Evolutionary conservation across 1,139 yeast genomes (phyloP), one percentile per base, ranked within the genome.

Genomic region (Blastobotrys buckinghamii): DNA sequence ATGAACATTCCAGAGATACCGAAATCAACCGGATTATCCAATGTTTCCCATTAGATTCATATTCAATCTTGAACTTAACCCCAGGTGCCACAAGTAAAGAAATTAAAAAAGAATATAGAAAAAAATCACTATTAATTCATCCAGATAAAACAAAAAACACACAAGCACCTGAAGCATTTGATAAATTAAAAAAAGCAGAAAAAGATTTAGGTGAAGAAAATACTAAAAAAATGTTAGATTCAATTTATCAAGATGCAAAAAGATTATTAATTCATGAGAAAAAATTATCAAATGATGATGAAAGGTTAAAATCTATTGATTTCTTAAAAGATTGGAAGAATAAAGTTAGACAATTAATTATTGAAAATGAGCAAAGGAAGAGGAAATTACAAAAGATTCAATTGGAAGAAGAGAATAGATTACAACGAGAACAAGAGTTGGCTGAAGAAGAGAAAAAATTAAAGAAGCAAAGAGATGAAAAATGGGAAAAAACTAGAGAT

Each of bases 401-500:
- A 48, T 67, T 70, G 66, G 69, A 79, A 72, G 66, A 68, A 54
- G 65, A 74, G 58, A 65, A 66, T 42, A 68, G 72, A 27, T 60
- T 67, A 49, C 67, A 70, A 49, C 63, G 70, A 40, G 67, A 69
- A 50, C 52, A 56, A 34, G 67, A 73, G 59, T 59, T 70, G 63
- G 56, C 71, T 62, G 50, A 63, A 55, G 63, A 68, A 57, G 75
- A 74, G 54, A 59, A 72, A 47, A 68, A 71, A 44, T 55, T 64
- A 38, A 70, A 72, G 53, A 65, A 67, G 44, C 69, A 74, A 50
- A 55, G 70, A 53, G 77, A 76, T 40, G 64, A 72, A 49, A 70
- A 71, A 30, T 83, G 90, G 90, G 89, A 82, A 58, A 78, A 76
- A 48, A 74, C 73, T 16, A 55, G 88, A 47, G 88, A 81, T 47